Percentiles rank a stretch among this genome's conserved stretches.
Evolutionary conservation across 306 rosid species (phyloP).

Genomic region (Acmispon strigosus): DNA sequence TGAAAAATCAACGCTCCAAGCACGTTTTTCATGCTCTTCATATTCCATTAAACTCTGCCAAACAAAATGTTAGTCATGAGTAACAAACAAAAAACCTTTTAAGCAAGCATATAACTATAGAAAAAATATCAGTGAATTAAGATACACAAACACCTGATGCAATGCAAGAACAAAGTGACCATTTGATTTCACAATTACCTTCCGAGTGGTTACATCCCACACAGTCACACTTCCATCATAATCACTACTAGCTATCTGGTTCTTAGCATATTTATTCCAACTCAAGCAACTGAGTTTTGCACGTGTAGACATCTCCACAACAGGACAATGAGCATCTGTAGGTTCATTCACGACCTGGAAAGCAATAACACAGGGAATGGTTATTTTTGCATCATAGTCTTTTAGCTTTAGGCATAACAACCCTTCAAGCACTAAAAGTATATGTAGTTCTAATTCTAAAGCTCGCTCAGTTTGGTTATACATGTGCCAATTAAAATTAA

Average conservation of each 20-base stretch:
- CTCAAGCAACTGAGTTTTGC: conserved; percentile 98
- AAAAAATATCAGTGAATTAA: background rate
- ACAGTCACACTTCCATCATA: conserved; percentile 95
- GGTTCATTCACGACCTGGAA: conserved; percentile 88
- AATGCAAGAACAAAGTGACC: conserved; percentile 16
- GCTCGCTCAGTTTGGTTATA: background rate
- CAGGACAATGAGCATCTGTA: conserved; percentile 78
- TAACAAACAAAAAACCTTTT: background rate
- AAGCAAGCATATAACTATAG: background rate
- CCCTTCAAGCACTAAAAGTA: background rate
- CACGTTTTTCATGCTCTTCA: conserved; percentile 98
- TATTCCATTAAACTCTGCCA: conserved; percentile 92
- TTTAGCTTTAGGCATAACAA: background rate
- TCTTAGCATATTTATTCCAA: conserved; percentile 89
- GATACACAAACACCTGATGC: conserved; percentile 2
- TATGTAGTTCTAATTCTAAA: background rate
- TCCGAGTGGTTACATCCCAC: conserved; percentile 92
- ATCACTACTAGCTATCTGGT: conserved; percentile 95
- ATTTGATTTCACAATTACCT: conserved; percentile 45
- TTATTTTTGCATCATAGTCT: background rate
- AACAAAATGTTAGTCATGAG: conserved; percentile 10
- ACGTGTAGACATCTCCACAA: conserved; percentile 95
- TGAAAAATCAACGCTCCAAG: conserved; percentile 99
- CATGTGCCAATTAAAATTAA: background rate
- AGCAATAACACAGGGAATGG: conserved; percentile 21